Evolutionary conservation across 352 stramenopile genomes (phyloP), one percentile per base, ranked within the genome.

Genomic region (Phytophthora vignae): DNA sequence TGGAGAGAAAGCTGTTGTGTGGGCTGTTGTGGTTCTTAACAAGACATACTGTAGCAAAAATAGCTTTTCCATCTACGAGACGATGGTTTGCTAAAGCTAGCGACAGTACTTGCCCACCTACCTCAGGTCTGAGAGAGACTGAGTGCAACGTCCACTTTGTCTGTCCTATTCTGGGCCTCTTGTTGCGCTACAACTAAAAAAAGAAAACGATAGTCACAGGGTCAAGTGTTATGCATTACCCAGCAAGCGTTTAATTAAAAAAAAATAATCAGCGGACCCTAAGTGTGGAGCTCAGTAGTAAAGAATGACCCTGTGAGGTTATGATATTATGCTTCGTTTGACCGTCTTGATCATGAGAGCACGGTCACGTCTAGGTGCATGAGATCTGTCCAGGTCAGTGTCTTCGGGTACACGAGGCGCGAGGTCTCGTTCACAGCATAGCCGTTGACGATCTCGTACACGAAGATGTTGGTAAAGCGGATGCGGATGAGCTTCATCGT

Each of bases 381-480:
- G 11, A 83, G 60, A 21, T 83, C 76, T 11, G 54, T 57, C 76
- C 76, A 83, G 21, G 22, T 61, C 3, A 83, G 67, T 1, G 72
- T 78, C 1, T 64, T 59, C 19, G 72, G 76, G 27, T 83, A 83
- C 42, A 80, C 64, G 6, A 83, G 61, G 8, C 63, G 60, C 15
- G 76, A 68, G 1, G 72, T 83, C 36, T 78, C 65, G 12, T 73
- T 79, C 21, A 79, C 65, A 5, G 62, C 74, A 29, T 42, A 67
- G 3, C 65, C 73, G 3, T 73, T 65, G 25, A 75, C 73, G 9
- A 84, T 71, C 2, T 79, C 71, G 61, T 80, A 82, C 14, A 82
- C 67, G 48, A 78, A 84, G 29, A 84, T 71, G 53, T 84, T 84
- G 21, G 63, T 74, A 46, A 84, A 82, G 19, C 77, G 77, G 4